A percentile compares a stretch with the other conserved stretches of the same genome.
Conservation (phyloP, 495 filamentous ascomycete species). For the Ramalina intermedia region DNA sequence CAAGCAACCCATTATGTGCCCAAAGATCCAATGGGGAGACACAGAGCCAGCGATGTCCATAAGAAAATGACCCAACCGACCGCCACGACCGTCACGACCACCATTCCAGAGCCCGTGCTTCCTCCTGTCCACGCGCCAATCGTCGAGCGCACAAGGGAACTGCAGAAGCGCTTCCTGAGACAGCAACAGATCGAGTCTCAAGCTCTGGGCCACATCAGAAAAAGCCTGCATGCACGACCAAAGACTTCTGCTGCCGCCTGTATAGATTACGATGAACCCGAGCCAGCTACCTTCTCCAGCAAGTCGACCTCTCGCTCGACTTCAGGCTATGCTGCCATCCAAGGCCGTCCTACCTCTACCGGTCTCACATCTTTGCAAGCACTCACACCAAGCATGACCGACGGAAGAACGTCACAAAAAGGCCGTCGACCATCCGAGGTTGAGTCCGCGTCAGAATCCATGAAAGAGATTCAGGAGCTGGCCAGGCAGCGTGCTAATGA, state of each 20-base stretch:
- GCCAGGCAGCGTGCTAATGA: slow-evolving; percentile 10
- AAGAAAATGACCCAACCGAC: neutral
- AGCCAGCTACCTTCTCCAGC: slow-evolving; percentile 11
- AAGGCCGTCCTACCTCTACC: slow-evolving; percentile 12
- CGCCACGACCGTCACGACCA: neutral
- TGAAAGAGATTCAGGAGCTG: slow-evolving; percentile 12
- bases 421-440: slow-evolving; percentile 2
- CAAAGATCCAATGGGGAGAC: slow-evolving; percentile 1
- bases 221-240: slow-evolving; percentile 6
- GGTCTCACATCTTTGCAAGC: slow-evolving; percentile 12
- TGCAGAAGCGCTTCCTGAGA: neutral
- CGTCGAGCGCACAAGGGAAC: slow-evolving; percentile 2
- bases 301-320: slow-evolving; percentile 15
- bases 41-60: neutral
- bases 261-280: slow-evolving; percentile 9
- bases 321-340: slow-evolving; percentile 12
- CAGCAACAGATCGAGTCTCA: slow-evolving; percentile 1
- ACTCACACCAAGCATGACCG: neutral
- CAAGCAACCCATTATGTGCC: neutral
- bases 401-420: neutral
- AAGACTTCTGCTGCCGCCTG: slow-evolving; percentile 14
- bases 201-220: slow-evolving; percentile 5
- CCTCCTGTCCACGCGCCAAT: slow-evolving; percentile 13
- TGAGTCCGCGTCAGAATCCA: slow-evolving; percentile 10
- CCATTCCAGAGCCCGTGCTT: slow-evolving; percentile 1